Conservation (phyloP, 192 early-diverging fungal species). For the Obelidium mucronatum region DNA sequence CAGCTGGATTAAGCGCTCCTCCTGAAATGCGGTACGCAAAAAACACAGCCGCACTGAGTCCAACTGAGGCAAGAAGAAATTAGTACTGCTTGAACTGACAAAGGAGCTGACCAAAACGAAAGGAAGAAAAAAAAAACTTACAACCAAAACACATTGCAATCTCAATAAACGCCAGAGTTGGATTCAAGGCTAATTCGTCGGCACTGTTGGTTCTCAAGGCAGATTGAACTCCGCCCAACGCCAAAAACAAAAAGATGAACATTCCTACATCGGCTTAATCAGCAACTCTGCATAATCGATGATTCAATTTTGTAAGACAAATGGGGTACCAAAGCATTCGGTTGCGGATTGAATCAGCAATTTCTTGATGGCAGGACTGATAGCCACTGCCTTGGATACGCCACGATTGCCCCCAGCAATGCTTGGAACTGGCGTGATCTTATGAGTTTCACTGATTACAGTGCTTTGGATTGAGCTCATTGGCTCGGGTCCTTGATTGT, state of each 20-base stretch:
- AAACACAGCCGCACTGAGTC: conserved; percentile 32
- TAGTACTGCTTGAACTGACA: too few relatives aligned
- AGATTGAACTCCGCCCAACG: conserved; percentile 36
- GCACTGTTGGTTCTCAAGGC: conserved; percentile 3
- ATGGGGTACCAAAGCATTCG: neutral
- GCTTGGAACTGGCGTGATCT: too few relatives aligned
- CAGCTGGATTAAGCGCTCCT: conserved; percentile 70
- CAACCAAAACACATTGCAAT: conserved; percentile 28
- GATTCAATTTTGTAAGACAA: too few relatives aligned
- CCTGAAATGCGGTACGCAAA: conserved; percentile 61
- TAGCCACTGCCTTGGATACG: too few relatives aligned
- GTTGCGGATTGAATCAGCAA: conserved; percentile 7
- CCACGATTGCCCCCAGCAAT: too few relatives aligned
- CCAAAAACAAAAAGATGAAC: conserved; percentile 44
- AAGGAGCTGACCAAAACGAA: too few relatives aligned
- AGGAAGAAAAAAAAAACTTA: conserved; percentile 1
- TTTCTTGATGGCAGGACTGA: too few relatives aligned
- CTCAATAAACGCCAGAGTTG: conserved; percentile 24
- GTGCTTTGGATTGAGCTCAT: too few relatives aligned
- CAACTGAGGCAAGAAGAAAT: neutral
- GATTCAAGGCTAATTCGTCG: conserved; percentile 6
- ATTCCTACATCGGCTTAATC: too few relatives aligned
- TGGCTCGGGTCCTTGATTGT: too few relatives aligned
- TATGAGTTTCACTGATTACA: too few relatives aligned
- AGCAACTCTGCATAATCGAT: too few relatives aligned